Evolutionary conservation across 345 rosid genomes (phyloP), one percentile per base, ranked within the genome.

Genomic region (Linum trigynum): DNA sequence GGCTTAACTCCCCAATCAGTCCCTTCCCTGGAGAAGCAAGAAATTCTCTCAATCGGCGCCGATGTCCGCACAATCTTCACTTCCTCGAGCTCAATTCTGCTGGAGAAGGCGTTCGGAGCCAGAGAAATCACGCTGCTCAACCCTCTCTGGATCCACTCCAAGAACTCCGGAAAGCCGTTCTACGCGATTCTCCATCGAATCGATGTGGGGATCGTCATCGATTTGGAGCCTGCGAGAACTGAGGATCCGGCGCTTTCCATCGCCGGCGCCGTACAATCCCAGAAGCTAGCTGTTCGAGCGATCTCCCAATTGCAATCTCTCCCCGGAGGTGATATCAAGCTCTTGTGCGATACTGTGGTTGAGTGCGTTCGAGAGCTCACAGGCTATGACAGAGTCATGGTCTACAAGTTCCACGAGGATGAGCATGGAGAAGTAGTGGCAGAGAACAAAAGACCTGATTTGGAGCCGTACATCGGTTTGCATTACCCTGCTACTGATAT

Each of bases 371-470:
- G 83, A 72, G 90, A 87, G 76, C 86, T 95, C 3, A 91, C 97
- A 0, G 99, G 94, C 7, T 95, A 95, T 37, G 96, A 95, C 71
- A 78, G 99, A 67, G 97, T 91, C 14, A 91, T 91, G 99, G 97
- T 95, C 55, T 95, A 91, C 72, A 95, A 91, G 78, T 95, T 95
- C 70, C 97, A 91, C 8, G 99, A 95, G 71, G 99, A 95, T 59
- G 99, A 91, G 75, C 99, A 91, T 39, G 99, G 99, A n/a, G 97
- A 91, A 76, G 99, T 95, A 57, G 81, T 95, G n/a, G 91, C 99
- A 2, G 99, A 95, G 84, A 82, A 78, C 63, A 91, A 82, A 71
- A 75, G 91, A 66, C 67, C 83, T 14, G 97, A 87, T 71, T 81
- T 95, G 65, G 97, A 95, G 61, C 95, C 96, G 43, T 95, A 94